Percentiles rank a stretch among this genome's conserved stretches.
These are phyloP conservation scores for Aspergillus fumigatiaffinis DNA, from an alignment of 2,329 filamentous ascomycete genomes.

Conservation along the genomic window DNA sequence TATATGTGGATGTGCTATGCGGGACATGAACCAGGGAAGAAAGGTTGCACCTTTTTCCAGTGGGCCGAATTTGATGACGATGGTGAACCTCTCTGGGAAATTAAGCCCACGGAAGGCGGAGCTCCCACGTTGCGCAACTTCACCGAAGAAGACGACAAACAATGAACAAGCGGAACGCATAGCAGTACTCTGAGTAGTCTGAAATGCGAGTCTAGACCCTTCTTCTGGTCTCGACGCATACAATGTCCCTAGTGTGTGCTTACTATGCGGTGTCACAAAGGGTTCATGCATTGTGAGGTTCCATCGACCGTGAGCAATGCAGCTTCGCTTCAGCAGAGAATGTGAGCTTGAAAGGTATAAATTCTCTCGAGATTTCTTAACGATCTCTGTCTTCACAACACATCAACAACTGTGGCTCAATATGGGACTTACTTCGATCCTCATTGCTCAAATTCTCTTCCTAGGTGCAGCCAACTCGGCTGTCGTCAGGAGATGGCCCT, in stretches of 20 bases:
- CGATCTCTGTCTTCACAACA: neutral
- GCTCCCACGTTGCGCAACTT: constrained; percentile 26
- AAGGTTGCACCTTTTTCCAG: constrained; percentile 72
- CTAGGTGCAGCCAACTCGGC: neutral
- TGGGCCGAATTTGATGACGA: constrained; percentile 88
- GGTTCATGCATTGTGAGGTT: neutral
- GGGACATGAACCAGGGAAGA: constrained; percentile 42
- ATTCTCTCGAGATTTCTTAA: neutral
- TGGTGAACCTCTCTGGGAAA: constrained; percentile 67
- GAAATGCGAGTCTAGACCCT: neutral
- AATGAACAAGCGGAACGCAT: neutral
- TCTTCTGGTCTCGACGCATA: neutral
- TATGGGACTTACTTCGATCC: neutral
- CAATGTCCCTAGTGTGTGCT: neutral
- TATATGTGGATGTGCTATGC: constrained; percentile 96
- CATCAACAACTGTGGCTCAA: neutral
- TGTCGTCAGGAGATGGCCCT: neutral
- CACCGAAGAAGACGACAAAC: constrained; percentile 4
- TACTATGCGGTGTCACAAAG: neutral
- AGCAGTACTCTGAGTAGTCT: neutral
- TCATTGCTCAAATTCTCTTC: neutral
- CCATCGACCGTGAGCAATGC: neutral
- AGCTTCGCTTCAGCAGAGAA: neutral
- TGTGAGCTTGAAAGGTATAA: neutral
- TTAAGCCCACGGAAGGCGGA: constrained; percentile 11